Evolutionary conservation across 805 yeast genomes (phyloP).

Genomic region (Pichia exigua): DNA sequence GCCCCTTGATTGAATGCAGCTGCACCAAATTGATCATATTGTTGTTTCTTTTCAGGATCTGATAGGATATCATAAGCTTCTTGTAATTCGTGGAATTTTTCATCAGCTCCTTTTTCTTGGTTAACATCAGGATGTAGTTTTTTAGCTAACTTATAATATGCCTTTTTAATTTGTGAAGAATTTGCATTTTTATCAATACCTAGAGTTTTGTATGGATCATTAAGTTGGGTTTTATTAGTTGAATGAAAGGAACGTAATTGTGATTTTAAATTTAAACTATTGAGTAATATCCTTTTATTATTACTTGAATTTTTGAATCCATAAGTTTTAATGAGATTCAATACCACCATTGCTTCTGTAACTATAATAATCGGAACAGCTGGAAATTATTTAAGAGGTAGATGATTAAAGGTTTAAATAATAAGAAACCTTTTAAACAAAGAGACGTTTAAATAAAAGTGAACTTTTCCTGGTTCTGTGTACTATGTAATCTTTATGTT

Average conservation of each 20-base stretch:
- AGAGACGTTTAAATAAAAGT: neutral
- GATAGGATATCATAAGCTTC: conserved; percentile 89
- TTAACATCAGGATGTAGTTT: conserved; percentile 95
- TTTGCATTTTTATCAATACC: conserved; percentile 72
- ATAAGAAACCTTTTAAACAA: neutral
- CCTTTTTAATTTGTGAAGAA: conserved; percentile 83
- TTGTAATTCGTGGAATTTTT: conserved; percentile 85
- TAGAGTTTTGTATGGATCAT: conserved; percentile 77
- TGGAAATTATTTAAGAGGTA: too few species aligned
- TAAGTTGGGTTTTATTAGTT: conserved; percentile 24
- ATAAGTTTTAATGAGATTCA: neutral
- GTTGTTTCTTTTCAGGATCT: conserved; percentile 76
- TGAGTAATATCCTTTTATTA: neutral
- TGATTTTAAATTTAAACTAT: neutral
- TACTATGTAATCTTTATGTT: neutral
- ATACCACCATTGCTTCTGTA: neutral
- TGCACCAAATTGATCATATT: conserved; percentile 88
- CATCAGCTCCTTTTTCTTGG: conserved; percentile 82
- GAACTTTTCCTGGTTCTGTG: too few species aligned
- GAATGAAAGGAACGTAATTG: conserved; percentile 34
- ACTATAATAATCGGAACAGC: neutral
- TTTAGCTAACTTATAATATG: conserved; percentile 89
- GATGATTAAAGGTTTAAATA: neutral
- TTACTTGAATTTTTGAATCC: neutral
- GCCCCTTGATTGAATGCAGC: conserved; percentile 68